Evolutionary conservation across 169 alveolate species (phyloP), one percentile per base, ranked within the genome.

Genomic region (Miamiensis avidus): DNA sequence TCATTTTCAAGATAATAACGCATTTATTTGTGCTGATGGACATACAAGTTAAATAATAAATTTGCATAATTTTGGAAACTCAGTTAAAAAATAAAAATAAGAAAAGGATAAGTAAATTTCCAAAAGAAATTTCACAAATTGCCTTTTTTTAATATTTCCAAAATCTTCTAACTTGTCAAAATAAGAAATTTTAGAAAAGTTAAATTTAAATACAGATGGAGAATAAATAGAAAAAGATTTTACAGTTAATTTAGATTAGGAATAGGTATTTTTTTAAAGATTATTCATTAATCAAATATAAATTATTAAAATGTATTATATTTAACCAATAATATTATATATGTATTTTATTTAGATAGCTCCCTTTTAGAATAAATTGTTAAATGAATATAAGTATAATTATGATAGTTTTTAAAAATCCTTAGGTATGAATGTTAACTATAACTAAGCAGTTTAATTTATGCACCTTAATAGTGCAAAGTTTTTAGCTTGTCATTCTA

Each of bases 401-500:
- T 79, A 49, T 29, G 84, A 79, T 28, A 79, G 64, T 1, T 79
- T 79, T 29, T 49, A 79, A 64, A 79, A 79, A 65, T 33, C 74
- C 0, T 34, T 29, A 28, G 76, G 65, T n/a, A 20, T 15, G 33
- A 34, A 33, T 25, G 84, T 79, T 0, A 34, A 69, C 0, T 79
- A 49, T 16, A 79, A 79, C n/a, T 79, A 69, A 26, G 75, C 65
- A 0, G 31, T 79, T 26, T 64, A 79, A 64, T 65, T 79, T 25
- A n/a, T 79, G 73, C 84, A 86, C 81, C 69, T 86, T 25, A 84
- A 83, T 64, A 73, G 83, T 31, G 81, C 90, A 25, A 86, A 86
- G 81, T 86, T 86, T 75, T 75, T 86, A 29, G 90, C 90, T 75
- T 86, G 90, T 75, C 78, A 86, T 64, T 72, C 77, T n/a, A 86